Conservation (phyloP, 2,329 filamentous ascomycete genomes). For the Hortaea werneckii region DNA sequence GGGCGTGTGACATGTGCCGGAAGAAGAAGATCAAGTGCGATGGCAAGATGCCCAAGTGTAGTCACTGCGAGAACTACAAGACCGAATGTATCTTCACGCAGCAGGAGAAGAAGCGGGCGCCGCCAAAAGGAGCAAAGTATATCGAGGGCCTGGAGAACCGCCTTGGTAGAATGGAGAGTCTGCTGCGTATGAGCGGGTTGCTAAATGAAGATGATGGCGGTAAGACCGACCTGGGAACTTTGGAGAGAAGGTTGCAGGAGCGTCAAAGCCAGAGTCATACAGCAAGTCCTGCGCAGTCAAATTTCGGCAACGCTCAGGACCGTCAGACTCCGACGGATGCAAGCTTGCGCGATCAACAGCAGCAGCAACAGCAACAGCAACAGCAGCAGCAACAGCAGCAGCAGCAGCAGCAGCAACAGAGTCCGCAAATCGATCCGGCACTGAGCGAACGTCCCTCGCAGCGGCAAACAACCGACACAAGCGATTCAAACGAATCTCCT, state of each 20-base stretch:
- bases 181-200: slow-evolving; percentile 76
- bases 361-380: neutral
- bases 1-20: slow-evolving; percentile 91
- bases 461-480: neutral
- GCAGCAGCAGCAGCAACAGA: neutral
- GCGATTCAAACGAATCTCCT: neutral
- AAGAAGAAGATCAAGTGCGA: slow-evolving; percentile 98
- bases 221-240: slow-evolving; percentile 73
- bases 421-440: neutral
- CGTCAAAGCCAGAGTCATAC: slow-evolving; percentile 14
- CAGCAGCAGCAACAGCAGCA: neutral
- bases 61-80: slow-evolving; percentile 96
- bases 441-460: neutral
- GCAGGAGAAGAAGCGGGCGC: slow-evolving; percentile 96
- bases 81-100: slow-evolving; percentile 96
- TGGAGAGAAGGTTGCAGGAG: slow-evolving; percentile 65
- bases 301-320: neutral
- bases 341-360: neutral
- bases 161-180: slow-evolving; percentile 86
- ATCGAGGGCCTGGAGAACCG: slow-evolving; percentile 95
- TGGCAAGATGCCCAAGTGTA: slow-evolving; percentile 87
- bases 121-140: slow-evolving; percentile 96
- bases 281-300: slow-evolving; percentile 23
- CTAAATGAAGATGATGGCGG: slow-evolving; percentile 77
- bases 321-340: neutral